Base-by-base conservation (phyloP, 2,329 filamentous ascomycete species). In the Colletotrichum tanaceti region DNA sequence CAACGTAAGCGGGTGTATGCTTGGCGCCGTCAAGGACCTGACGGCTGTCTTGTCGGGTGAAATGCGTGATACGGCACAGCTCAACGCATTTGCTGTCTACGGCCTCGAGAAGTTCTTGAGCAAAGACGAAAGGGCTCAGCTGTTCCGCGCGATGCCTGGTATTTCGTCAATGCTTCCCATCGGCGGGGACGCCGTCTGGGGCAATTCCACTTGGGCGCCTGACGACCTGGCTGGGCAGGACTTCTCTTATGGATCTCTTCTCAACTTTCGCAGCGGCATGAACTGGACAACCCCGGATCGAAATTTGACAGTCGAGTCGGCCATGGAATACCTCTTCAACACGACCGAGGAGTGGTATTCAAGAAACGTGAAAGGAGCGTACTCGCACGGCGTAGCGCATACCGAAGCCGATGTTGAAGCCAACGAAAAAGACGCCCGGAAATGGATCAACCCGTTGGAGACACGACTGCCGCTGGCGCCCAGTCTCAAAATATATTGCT, bases 1-100 rank as follows among this genome's bases (percentile, higher is more conserved):
- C 83, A 99, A 99, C 78, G 94, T 99, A 74, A 96, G 92, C 73
- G 96, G 96, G 6, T 99, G 95, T 79, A 98, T 99, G 95, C 89
- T 99, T 6, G 96, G 96, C 16, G 94, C 96, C 2, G 85, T 94
- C 66, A 99, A 99, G 81, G 95, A 92, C 67, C 82, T 98, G 43
- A 93, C 96, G 0, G 95, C 96, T 0, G 88, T 98, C 0, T 84
- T 99, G 1, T 98, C 94, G 0, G 96, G 96, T 38, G 96, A 99
- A 79, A 99, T 99, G 96, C 93, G 95, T 73, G 96, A 99, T 76
- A 99, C 96, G 0, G 96, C 95, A 1, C 96, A 98, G 79, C 87
- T 99, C 24, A 98, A 98, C 74, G 89, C 95, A 2, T 97, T 98
- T 78, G 96, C 96, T 10, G 95, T 99, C 1, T 98, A 98, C 75